Evolutionary conservation across 139 green algal genomes (phyloP), one percentile per base, ranked within the genome.

Genomic region (Edaphochlamys debaryana): DNA sequence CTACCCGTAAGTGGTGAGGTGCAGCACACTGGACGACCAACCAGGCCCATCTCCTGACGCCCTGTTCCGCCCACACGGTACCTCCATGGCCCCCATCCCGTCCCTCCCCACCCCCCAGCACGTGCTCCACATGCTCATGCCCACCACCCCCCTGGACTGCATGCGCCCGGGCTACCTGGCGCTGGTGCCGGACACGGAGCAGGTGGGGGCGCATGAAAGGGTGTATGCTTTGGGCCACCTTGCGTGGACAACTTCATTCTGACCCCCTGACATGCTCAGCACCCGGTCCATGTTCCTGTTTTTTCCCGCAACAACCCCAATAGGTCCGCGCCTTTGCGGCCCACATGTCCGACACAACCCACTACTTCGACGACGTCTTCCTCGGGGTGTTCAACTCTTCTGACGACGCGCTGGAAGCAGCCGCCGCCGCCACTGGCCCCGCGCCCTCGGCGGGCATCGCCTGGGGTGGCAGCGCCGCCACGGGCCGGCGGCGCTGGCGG

Each of bases 161-260:
- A 19, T 89, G 62, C 67, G 80, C 32, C 79, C 81, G 29, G 87
- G 87, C 20, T 66, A 76, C 62, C 62, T 91, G 54, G 87, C 83
- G 8, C 84, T 89, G 67, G 73, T 75, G 30, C 87, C 87, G 29
- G 82, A 79, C 40, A 87, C 69, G 0, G 72, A 79, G 0, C 71
- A 87, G 48, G 87, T 91, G 36, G 19, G 73, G 32, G 29, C 4
- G 19, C 22, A n/a, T 8, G 63, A 42, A 40, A 42, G n/a, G 63
- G 63, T 38, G 63, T 38, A n/a, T 40, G n/a, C 5, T 30, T 69
- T 30, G 11, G 48, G 48, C 48, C 48, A n/a, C n/a, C n/a, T n/a
- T n/a, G 48, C 48, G 48, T 54, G 48, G 11, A 23, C 11, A 15
- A 23, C 11, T 15, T 54, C 11, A 15, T 11, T 15, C 48, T 54